Base-by-base conservation (phyloP, 495 filamentous ascomycete species). In the Talaromyces stipitatus region DNA sequence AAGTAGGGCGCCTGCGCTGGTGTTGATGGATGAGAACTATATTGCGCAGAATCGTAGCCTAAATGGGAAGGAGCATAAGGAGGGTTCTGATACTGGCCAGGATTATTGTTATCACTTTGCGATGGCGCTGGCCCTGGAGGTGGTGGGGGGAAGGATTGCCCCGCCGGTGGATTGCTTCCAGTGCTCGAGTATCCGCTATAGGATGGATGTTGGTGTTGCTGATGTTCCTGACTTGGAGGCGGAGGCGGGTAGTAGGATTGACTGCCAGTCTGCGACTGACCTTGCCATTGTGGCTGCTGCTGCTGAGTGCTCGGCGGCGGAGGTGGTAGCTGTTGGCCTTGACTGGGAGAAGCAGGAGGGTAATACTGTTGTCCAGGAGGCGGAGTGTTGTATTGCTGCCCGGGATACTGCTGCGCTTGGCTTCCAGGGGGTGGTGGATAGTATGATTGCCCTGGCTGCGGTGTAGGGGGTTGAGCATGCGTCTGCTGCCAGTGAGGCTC, bases 111-210 rank as follows among this genome's bases (percentile, higher is more conserved):
- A 20, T 26, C 61, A 65, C 23, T 30, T 10, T 55, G 54, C 20
- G 38, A 41, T 23, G 54, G 54, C 4, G 63, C 30, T 65, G 70
- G 48, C 56, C 78, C 67, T 59, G 69, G 58, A 67, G 74, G 62
- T 63, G 82, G 68, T 61, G 73, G 64, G 59, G 74, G 68, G 79
- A 72, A 60, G 45, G 78, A 66, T 58, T 78, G 54, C 69, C 70
- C 70, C 28, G 29, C 28, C 20, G 27, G 23, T 22, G 45, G 54
- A 18, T 24, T 20, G 3, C 12, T 54, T 26, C 52, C 33, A 7
- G 52, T 41, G 12, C 16, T 54, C 18, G 52, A 54, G n/a, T 54
- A 54, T 8, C 20, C 32, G 28, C 28, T 20, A 16, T 54, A 27
- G 30, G 29, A 36, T 26, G 30, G 11, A 7, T 32, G 27, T 55